These are phyloP conservation scores for Grifola frondosa DNA, from an alignment of 1,284 basidiomycete genomes.

Conservation along the genomic window DNA sequence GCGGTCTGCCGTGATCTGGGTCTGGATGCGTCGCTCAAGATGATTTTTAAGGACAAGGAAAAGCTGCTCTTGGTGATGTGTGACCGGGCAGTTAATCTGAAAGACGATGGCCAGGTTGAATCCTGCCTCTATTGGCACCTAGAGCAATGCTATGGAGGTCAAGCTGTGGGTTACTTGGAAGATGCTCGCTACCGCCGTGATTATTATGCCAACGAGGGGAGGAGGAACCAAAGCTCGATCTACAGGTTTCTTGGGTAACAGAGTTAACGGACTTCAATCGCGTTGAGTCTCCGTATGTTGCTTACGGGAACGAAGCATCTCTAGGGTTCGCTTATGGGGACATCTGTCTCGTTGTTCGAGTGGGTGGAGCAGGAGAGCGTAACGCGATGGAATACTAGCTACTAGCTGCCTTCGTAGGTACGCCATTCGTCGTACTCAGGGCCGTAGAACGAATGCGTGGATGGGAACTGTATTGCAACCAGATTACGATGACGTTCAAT, in stretches of 20 bases:
- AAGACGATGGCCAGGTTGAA: neutral
- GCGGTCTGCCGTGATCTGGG: conserved; percentile 1
- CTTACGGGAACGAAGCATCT: neutral
- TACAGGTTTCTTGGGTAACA: too few relatives aligned
- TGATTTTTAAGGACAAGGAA: neutral
- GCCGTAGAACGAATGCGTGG: too few relatives aligned
- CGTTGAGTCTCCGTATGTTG: conserved; percentile 2
- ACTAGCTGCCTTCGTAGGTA: neutral
- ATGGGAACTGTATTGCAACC: too few relatives aligned
- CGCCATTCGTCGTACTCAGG: conserved; percentile 5
- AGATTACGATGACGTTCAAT: conserved; percentile 3
- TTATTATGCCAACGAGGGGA: too few relatives aligned
- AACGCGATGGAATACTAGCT: neutral
- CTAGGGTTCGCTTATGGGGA: neutral
- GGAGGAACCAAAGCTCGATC: too few relatives aligned
- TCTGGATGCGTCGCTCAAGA: neutral
- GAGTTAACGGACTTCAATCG: conserved; percentile 6
- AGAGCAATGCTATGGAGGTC: too few relatives aligned
- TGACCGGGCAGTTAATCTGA: conserved; percentile 3
- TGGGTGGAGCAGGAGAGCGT: neutral
- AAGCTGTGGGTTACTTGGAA: too few relatives aligned
- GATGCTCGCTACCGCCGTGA: too few relatives aligned
- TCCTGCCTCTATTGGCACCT: too few relatives aligned
- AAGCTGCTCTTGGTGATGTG: conserved; percentile 4
- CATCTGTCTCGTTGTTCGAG: neutral